Evolutionary conservation across 345 rosid species (phyloP).

Genomic region (Raphanus sativus): DNA sequence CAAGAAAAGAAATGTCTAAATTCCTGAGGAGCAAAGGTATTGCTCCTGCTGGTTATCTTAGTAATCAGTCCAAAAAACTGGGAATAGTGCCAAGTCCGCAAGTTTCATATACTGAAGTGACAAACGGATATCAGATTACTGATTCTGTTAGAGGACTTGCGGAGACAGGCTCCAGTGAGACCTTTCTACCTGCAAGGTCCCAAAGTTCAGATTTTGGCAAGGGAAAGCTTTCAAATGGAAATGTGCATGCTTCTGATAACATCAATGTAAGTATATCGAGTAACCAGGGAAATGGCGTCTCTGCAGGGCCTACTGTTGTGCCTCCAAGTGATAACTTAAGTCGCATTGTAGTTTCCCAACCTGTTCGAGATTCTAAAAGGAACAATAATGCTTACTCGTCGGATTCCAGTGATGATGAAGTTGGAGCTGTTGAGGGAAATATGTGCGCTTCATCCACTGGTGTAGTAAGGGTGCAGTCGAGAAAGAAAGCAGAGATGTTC

Average conservation of each 20-base stretch:
- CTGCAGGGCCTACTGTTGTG: slow-evolving; percentile 34
- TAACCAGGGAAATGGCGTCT: slow-evolving; percentile 28
- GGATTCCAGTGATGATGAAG: slow-evolving; percentile 56
- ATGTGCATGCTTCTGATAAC: slow-evolving; percentile 36
- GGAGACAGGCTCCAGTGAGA: slow-evolving; percentile 47
- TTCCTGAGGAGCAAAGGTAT: slow-evolving; percentile 59
- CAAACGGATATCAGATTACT: slow-evolving; percentile 26
- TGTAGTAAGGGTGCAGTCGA: slow-evolving; percentile 94
- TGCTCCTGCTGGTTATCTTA: slow-evolving; percentile 56
- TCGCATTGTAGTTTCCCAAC: slow-evolving; percentile 30
- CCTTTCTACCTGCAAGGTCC: slow-evolving; percentile 23
- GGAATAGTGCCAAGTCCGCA: slow-evolving; percentile 43
- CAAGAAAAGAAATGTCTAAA: slow-evolving; percentile 76
- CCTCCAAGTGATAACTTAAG: slow-evolving; percentile 42
- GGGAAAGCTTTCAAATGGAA: slow-evolving; percentile 41
- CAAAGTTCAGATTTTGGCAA: slow-evolving; percentile 39
- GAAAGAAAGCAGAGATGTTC: slow-evolving; percentile 98
- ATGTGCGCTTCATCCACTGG: slow-evolving; percentile 99
- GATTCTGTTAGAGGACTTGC: slow-evolving; percentile 26
- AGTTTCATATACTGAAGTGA: slow-evolving; percentile 31
- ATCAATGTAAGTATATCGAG: slow-evolving; percentile 31
- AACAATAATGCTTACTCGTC: slow-evolving; percentile 40
- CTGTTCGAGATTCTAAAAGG: slow-evolving; percentile 38
- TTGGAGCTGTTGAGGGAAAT: slow-evolving; percentile 64
- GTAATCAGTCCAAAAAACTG: slow-evolving; percentile 43